These are phyloP conservation scores for Chlamydomonas schloesseri DNA, from an alignment of 139 green algal genomes.

Conservation along the genomic window DNA sequence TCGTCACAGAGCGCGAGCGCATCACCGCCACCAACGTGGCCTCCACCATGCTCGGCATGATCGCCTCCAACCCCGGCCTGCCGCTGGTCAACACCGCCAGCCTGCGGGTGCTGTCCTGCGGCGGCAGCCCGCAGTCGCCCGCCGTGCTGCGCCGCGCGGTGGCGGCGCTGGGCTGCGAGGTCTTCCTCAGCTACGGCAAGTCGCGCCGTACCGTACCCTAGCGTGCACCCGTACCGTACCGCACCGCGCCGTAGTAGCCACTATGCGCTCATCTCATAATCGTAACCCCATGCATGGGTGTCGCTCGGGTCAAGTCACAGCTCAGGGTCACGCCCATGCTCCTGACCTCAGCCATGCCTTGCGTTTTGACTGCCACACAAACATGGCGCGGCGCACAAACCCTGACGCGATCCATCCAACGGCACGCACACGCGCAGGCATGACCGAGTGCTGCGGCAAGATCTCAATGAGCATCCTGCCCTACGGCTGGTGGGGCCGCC, in stretches of 20 bases:
- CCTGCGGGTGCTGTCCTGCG: slow-evolving; percentile 87
- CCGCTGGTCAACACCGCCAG: slow-evolving; percentile 74
- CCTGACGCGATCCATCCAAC: no score
- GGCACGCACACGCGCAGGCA: slow-evolving; percentile 70
- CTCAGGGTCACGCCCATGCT: no score
- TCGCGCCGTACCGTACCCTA: no score
- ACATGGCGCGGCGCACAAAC: no score
- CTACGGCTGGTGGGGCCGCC: slow-evolving; percentile 42
- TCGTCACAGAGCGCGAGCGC: slow-evolving; percentile 87
- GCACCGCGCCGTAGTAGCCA: no score
- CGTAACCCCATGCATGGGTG: no score
- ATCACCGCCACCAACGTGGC: slow-evolving; percentile 86
- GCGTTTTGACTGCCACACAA: no score
- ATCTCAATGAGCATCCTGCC: slow-evolving; percentile 92
- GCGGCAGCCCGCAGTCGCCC: slow-evolving; percentile 82
- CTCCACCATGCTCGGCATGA: slow-evolving; percentile 90
- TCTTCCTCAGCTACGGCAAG: slow-evolving; percentile 42
- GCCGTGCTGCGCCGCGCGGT: slow-evolving; percentile 68
- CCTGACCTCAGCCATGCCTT: no score
- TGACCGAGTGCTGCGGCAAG: slow-evolving; percentile 97
- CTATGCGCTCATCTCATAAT: no score
- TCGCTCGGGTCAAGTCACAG: no score
- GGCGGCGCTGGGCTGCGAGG: slow-evolving; percentile 83
- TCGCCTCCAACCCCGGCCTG: slow-evolving; percentile 82
- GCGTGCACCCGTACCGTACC: no score